Evolutionary conservation across 768 basidiomycete species (phyloP).

Genomic region (Nevesoporus exiguus): DNA sequence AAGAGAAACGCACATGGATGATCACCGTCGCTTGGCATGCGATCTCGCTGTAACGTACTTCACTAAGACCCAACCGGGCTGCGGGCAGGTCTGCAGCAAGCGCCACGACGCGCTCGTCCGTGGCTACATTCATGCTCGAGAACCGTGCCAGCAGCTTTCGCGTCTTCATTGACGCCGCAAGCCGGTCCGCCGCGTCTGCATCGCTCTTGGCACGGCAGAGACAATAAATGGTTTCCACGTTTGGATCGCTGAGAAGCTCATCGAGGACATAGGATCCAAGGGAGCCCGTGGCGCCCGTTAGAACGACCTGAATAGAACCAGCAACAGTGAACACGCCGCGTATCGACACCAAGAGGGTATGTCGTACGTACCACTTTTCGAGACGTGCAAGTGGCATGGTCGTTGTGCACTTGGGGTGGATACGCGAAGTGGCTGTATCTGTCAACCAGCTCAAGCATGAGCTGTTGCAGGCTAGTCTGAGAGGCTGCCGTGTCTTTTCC

Average conservation of each 20-base stretch:
- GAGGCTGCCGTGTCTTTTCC: conserved; percentile 25
- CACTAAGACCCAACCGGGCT: conserved; percentile 38
- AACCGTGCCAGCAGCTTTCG: conserved; percentile 26
- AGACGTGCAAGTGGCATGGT: conserved; percentile 9
- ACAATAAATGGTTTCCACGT: conserved; percentile 44
- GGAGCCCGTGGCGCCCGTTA: conserved; percentile 54
- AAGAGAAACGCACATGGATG: conserved; percentile 39
- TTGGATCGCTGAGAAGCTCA: conserved; percentile 35
- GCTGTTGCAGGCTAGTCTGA: conserved; percentile 30
- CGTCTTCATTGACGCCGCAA: conserved; percentile 38
- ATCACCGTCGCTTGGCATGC: conserved; percentile 38
- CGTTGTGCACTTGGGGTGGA: background rate
- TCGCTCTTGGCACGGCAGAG: conserved; percentile 49
- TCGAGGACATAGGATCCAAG: conserved; percentile 52
- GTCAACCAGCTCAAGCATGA: conserved; percentile 46
- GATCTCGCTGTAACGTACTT: conserved; percentile 36
- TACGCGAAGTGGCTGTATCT: conserved; percentile 32
- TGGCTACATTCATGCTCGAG: background rate
- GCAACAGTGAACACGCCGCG: background rate
- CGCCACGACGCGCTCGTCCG: conserved; percentile 33
- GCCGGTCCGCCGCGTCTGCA: conserved; percentile 38
- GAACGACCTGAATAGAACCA: conserved; percentile 24
- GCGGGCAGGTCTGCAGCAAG: conserved; percentile 43
- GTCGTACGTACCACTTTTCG: conserved; percentile 15
- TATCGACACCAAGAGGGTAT: background rate